Evolutionary conservation across 352 stramenopile species (phyloP), one percentile per base, ranked within the genome.

Genomic region (Globisporangium barbulae): DNA sequence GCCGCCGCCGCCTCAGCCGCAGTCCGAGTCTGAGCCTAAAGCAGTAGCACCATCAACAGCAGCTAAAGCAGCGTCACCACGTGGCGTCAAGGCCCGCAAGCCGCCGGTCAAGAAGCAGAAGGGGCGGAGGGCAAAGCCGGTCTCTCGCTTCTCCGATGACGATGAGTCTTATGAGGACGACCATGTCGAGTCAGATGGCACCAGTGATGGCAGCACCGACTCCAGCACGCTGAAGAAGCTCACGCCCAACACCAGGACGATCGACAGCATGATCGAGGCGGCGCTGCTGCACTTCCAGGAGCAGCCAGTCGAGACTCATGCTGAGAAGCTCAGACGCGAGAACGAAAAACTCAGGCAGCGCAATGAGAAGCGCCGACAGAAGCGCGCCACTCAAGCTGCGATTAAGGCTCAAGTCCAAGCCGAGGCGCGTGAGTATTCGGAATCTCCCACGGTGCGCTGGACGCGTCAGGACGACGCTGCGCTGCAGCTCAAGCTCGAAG

Each of bases 261-360:
- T 45, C 42, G 35, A 54, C 56, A 33, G 5, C 19, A 62, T 62
- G 56, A 62, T 62, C n/a, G 56, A 53, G 6, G 22, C 54, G 52
- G 47, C 13, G 17, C 5, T 62, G n/a, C 50, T 25, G 44, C 52
- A 49, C 22, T 21, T 37, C 8, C 15, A 33, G 17, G 30, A 56
- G 28, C 17, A 56, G 13, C 13, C 28, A 9, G 0, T 22, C 28
- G 49, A 41, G 28, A 30, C 49, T 6, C 28, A 52, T 3, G 35
- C 35, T 6, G 9, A 39, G 49, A 39, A 28, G 48, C 25, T 19
- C 49, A 25, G 41, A 30, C 15, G 15, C 49, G 10, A 37, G 6
- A 31, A 17, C 28, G 4, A 17, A 2, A 1, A 7, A 2, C 25
- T 33, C 22, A 54, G 25, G n/a, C 25, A 37, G 13, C 28, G 25